Base-by-base conservation (phyloP, 805 yeast species). In the Wickerhamiella kazuoi region DNA sequence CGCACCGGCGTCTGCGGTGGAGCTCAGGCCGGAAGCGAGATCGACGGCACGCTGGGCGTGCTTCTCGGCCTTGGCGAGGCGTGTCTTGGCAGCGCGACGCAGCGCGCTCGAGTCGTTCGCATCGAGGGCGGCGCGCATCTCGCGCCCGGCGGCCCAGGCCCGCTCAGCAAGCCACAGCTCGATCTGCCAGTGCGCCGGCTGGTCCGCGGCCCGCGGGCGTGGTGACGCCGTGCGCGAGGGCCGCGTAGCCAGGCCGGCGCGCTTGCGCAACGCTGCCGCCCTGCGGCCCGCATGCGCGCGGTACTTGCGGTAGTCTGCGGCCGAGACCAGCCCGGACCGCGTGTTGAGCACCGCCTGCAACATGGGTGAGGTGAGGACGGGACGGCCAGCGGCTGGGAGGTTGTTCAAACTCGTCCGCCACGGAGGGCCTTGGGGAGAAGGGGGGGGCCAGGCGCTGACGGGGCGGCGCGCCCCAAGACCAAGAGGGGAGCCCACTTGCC, bases 91-190 rank as follows among this genome's bases (percentile, higher is more conserved):
- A 43, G 76, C 69, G 68, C n/a, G 68, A 62, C 45, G 56, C 54
- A 53, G 63, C 53, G 26, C 59, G 60, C 7, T 71, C 65, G 36
- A 30, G 11, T 67, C 63, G 42, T 69, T 68, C 31, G 72, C 65
- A 44, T 72, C 81, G 44, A 72, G 56, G 36, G 67, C 56, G 9
- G 68, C 59, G 43, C 71, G 70, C 39, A 74, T 64, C 55, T 78
- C 84, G 54, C 73, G 66, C 1, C 86, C 78, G 48, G 68, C 71
- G 23, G 82, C 64, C 52, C 75, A 62, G 48, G 82, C 80, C 52
- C 94, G 69, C 57, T 90, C 97, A 1, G 79, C 74, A n/a, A 69
- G 67, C 41, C 73, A 62, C 19, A 84, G 60, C n/a, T 73, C 56
- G 20, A 83, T 58, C 30, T 67, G 63, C 26, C 76, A 87, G 51